These are phyloP conservation scores for Fusarium buxicola DNA, from an alignment of 2,329 filamentous ascomycete genomes.

Conservation along the genomic window DNA sequence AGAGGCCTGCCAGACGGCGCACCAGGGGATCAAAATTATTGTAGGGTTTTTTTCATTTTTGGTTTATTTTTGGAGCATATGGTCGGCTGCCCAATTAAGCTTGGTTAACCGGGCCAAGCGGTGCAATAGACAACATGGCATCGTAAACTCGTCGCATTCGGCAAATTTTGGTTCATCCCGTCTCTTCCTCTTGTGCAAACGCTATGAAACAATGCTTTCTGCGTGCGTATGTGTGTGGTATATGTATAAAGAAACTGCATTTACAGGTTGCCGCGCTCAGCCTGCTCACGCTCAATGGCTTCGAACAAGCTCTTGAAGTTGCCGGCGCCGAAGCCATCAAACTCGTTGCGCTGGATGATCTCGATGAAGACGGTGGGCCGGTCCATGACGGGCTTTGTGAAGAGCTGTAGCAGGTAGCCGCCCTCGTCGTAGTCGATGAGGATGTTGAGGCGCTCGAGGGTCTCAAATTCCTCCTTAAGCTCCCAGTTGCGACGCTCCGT, in stretches of 20 bases:
- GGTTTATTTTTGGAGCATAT: constrained; percentile 3
- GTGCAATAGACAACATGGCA: constrained; percentile 18
- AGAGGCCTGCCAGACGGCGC: constrained; percentile 8
- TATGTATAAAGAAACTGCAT: not conserved
- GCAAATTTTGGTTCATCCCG: constrained; percentile 18
- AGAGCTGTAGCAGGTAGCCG: constrained; percentile 83
- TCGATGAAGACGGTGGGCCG: constrained; percentile 95
- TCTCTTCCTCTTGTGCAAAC: constrained; percentile 10
- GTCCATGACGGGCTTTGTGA: constrained; percentile 92
- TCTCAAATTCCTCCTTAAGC: constrained; percentile 83
- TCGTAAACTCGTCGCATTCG: constrained; percentile 21
- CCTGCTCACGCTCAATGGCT: constrained; percentile 94
- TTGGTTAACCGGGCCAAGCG: constrained; percentile 22
- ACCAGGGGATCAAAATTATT: constrained; percentile 15
- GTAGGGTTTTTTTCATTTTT: constrained; percentile 19
- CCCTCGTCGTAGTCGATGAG: constrained; percentile 95
- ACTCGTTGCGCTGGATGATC: constrained; percentile 93
- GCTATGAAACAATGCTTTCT: not conserved
- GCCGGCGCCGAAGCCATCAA: constrained; percentile 91
- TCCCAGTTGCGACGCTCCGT: constrained; percentile 69
- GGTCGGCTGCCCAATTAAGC: constrained; percentile 4
- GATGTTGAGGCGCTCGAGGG: constrained; percentile 82
- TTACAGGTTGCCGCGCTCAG: constrained; percentile 82
- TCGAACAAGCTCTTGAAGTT: constrained; percentile 97
- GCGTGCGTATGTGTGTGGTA: constrained; percentile 2